phyloP scores from a whole-genome alignment of 2,329 filamentous ascomycete genomes.

The Xylariaceae sp. region DNA sequence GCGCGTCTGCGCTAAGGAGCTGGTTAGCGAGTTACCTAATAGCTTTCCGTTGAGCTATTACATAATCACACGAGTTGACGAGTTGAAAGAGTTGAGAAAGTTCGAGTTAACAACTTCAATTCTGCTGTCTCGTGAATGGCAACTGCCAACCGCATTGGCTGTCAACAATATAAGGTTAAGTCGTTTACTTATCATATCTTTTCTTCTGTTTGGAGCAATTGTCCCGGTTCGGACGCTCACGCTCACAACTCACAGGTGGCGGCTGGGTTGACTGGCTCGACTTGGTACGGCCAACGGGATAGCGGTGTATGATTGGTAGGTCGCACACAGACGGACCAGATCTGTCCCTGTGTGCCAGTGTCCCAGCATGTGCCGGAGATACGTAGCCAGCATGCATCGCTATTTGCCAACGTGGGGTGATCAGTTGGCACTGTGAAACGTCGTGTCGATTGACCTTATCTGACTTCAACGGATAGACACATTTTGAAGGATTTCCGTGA shows the following conservation, averaged over 20 bases:
- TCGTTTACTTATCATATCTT: not conserved
- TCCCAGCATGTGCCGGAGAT: not conserved
- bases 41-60: no score
- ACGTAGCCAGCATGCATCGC: not conserved
- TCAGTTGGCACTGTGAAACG: not conserved
- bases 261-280: no score
- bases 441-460: not conserved
- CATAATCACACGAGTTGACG: no score
- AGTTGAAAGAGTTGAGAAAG: no score
- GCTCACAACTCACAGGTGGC: not conserved
- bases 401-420: not conserved
- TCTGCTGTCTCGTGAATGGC: not conserved
- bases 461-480: not conserved
- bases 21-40: not conserved
- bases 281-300: not conserved
- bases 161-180: not conserved
- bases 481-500: not conserved
- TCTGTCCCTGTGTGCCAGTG: no score
- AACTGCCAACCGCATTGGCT: no score
- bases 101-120: no score
- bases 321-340: no score
- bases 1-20: not conserved
- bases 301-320: constrained; percentile 15
- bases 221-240: not conserved
- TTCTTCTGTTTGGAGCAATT: not conserved